Evolutionary conservation across 805 yeast species (phyloP), one percentile per base, ranked within the genome.

Genomic region (Wickerhamomyces ciferrii): DNA sequence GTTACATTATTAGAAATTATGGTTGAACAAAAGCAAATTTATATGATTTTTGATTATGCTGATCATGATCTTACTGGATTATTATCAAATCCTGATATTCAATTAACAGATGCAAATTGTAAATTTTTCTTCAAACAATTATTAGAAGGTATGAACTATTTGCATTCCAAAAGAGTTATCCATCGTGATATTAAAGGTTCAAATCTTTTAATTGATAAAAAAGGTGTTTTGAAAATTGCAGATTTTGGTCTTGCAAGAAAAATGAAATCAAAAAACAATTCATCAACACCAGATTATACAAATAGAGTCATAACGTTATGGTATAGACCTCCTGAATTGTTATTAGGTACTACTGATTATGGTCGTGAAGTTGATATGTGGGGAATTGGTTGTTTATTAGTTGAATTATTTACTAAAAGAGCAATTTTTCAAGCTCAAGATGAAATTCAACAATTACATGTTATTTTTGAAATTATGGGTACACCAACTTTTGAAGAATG

Each of bases 301-400:
- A 94, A 94, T 62, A 70, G 99, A 46, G 98, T 94, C 37, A 94
- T 94, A 45, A 94, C 99, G 0, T 70, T 94, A 35, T 94, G 99
- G 99, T 92, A 94, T 63, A 76, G 99, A 48, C 99, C 99, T 1
- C 98, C 98, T 0, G 99, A 92, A 63, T 73, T 94, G 29, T 69
- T 94, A 35, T 66, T 94, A 48, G 99, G 99, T 1, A 82, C 96
- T 0, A 91, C 98, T 0, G 83, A 82, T 48, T 94, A 94, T 65
- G 94, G 91, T 0, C 69, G 89, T 37, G 96, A 87, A 56, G 94
- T 94, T 10, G 99, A 94, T 61, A 82, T 89, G 54, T 94, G 99
- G 99, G 97, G 98, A 0, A 83, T 89, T 50, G 99, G 99, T 2
- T 94, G 98, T 68, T 70, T 94, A 23, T 69, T 94, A 49, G 76